Base-by-base conservation (phyloP, 805 yeast species). In the Wickerhamiella siamensis region DNA sequence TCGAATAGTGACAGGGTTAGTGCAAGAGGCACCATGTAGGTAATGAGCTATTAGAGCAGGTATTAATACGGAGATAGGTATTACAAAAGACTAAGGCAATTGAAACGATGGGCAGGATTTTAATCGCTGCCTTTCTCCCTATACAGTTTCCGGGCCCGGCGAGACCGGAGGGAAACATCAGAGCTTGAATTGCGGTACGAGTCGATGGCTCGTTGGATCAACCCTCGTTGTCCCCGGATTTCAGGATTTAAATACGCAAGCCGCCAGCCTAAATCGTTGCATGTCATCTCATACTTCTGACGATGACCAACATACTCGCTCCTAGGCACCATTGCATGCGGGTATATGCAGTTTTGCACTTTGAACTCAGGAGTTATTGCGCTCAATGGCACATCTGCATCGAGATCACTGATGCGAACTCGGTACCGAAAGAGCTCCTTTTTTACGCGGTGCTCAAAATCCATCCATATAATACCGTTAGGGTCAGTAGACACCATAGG, bases 171-270 rank as follows among this genome's bases (percentile, higher is more conserved):
- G 3, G 58, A 54, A 15, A 61, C 60, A 41, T 69, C 70, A 6
- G 57, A 51, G 46, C 69, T 59, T 4, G 72, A 63, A 51, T 70
- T 70, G 47, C 75, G 59, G 72, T 72, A 71, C 5, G 66, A 58
- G 45, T 70, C 75, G 14, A 70, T 75, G 1, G 75, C 74, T 24
- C 74, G 58, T 48, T 70, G 75, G 14, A 69, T 61, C 14, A 71
- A 52, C 1, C 75, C 75, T 21, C 72, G 58, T 24, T 65, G 64
- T 37, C 55, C 55, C 20, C 66, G 59, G n/a, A 71, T 55, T 18
- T 58, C 58, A 0, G 71, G 67, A 46, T 70, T 70, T 31, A 60
- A 53, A 51, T 54, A 59, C 4, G 67, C 62, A 24, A 70, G 51
- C n/a, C 61, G 58, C 74, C 74, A 69, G 4, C 74, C 75, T 33